phyloP scores from a whole-genome alignment of 805 yeast genomes.

The Wickerhamia fluorescens region DNA sequence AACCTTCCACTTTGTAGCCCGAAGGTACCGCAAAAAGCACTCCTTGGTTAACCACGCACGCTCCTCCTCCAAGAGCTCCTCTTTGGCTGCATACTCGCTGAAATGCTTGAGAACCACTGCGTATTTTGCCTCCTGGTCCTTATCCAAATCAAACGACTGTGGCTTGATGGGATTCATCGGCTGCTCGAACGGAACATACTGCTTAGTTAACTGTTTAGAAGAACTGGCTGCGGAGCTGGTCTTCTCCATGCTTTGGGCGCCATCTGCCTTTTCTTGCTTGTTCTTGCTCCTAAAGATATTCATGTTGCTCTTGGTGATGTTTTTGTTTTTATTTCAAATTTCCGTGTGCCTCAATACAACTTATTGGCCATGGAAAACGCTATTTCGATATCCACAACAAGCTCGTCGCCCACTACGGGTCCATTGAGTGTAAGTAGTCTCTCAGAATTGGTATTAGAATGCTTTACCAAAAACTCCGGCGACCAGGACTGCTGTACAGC shows the following conservation, averaged over 20 bases:
- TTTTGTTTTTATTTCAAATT: no score
- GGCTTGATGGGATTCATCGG: conserved; percentile 29
- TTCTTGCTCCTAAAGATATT: conserved; percentile 2
- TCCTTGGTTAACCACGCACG: conserved; percentile 92
- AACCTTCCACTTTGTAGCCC: conserved; percentile 89
- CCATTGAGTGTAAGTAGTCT: no score
- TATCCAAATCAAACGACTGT: conserved; percentile 22
- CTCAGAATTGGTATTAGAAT: no score
- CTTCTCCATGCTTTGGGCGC: not conserved
- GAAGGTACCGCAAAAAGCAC: conserved; percentile 79
- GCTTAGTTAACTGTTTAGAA: conserved; percentile 10
- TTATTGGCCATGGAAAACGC: no score
- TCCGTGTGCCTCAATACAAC: no score
- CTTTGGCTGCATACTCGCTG: conserved; percentile 15
- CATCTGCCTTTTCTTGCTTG: not conserved
- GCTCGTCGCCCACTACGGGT: no score
- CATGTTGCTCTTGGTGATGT: not conserved
- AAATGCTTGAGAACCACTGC: conserved; percentile 23
- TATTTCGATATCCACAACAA: no score
- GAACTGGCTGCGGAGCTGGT: not conserved
- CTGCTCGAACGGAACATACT: conserved; percentile 32
- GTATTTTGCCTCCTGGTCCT: conserved; percentile 26
- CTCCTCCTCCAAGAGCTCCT: conserved; percentile 40
- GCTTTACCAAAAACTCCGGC: no score
- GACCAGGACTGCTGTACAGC: no score